Conservation (phyloP, 2,329 filamentous ascomycete genomes). For the Fusarium illudens region DNA sequence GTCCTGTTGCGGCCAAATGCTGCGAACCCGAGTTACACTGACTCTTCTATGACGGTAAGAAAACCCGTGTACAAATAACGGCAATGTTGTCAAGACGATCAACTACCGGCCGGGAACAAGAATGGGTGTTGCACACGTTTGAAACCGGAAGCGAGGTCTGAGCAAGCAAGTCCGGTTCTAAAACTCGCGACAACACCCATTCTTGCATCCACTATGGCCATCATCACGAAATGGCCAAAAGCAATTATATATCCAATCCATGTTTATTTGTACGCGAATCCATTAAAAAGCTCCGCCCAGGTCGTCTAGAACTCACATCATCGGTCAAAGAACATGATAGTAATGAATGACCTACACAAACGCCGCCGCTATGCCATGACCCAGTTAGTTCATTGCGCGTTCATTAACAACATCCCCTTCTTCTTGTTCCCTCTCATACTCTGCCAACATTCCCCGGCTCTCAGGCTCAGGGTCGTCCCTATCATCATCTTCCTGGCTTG, state of each 20-base stretch:
- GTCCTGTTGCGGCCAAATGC: neutral
- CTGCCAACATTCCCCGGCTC: conserved; percentile 41
- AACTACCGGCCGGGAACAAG: neutral
- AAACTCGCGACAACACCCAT: neutral
- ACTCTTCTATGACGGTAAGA: neutral
- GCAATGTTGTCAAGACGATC: neutral
- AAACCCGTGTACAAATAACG: neutral
- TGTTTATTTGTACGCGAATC: neutral
- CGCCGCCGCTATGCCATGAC: conserved; percentile 39
- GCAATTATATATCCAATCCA: neutral
- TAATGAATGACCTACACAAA: conserved; percentile 16
- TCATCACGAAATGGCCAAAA: neutral
- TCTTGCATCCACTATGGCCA: neutral
- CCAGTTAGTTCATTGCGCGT: conserved; percentile 8
- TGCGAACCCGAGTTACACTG: neutral
- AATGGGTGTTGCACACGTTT: conserved; percentile 15
- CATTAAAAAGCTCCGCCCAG: neutral
- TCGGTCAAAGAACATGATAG: neutral
- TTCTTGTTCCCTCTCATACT: conserved; percentile 40
- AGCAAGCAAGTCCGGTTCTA: neutral
- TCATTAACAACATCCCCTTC: conserved; percentile 18
- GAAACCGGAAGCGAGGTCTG: conserved; percentile 3
- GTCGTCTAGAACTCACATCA: conserved; percentile 7
- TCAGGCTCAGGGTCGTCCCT: conserved; percentile 32
- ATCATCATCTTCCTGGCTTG: conserved; percentile 39